These are phyloP conservation scores for Acer campestre DNA, from an alignment of 345 rosid species.

Conservation along the genomic window DNA sequence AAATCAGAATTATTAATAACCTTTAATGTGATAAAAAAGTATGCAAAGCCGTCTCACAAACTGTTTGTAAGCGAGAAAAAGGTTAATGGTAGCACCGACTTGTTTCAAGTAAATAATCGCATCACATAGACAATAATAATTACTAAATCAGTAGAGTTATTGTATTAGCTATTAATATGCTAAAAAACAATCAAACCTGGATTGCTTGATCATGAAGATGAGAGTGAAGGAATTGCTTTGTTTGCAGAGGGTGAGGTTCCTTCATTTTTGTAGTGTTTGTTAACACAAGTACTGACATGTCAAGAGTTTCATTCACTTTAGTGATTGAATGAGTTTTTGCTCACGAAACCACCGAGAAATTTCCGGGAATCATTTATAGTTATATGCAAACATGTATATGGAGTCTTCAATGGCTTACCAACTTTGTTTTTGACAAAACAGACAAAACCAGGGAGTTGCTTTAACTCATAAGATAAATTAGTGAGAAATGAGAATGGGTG, in stretches of 20 bases:
- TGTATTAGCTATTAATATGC: background rate
- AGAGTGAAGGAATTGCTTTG: background rate
- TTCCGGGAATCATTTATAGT: background rate
- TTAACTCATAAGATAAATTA: background rate
- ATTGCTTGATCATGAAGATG: background rate
- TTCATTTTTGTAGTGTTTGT: background rate
- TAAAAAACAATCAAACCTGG: background rate
- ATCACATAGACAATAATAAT: background rate
- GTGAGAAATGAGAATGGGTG: background rate
- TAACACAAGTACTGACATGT: background rate
- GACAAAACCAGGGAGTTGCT: background rate
- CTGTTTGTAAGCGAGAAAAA: no score
- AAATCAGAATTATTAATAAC: no score
- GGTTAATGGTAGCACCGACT: background rate
- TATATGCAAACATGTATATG: background rate
- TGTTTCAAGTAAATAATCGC: background rate
- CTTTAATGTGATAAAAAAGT: background rate
- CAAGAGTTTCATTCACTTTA: background rate
- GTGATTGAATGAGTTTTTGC: background rate
- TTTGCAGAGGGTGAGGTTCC: background rate
- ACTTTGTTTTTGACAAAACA: background rate
- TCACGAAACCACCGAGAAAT: slow-evolving; percentile 10
- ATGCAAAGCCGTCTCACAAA: background rate
- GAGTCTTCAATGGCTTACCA: background rate
- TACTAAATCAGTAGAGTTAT: background rate